Evolutionary conservation across 306 rosid genomes (phyloP), one percentile per base, ranked within the genome.

Genomic region (Trifolium fragiferum): DNA sequence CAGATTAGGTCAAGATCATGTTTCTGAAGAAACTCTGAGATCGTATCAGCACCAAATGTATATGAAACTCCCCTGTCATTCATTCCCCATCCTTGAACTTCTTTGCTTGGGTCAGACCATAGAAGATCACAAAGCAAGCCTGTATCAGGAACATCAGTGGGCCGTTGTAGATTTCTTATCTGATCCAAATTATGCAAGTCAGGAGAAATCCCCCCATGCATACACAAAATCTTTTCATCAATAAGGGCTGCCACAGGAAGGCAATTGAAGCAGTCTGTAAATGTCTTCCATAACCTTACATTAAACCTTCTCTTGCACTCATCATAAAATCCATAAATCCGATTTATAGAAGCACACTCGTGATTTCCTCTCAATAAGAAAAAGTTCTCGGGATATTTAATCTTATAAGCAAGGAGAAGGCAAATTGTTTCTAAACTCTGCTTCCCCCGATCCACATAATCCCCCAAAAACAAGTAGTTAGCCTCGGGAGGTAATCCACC

Each of bases 191-290:
- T 79, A 58, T 78, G 74, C 62, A 93, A 86, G 65, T 89, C 97
- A 8, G 98, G 98, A 67, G 98, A 93, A 76, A 93, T 88, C 30
- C 98, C 98, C 13, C 98, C 98, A 68, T 93, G 97, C 98, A 93
- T 91, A 80, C 98, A 91, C 74, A 93, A 84, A 58, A 93, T 91
- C 83, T 91, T 93, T 79, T 93, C 97, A 76, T 93, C 98, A n/a
- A 93, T 84, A 38, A 93, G 88, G 64, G 98, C 98, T 21, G 97
- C 97, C 55, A 93, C 97, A 1, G 97, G 97, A 19, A 93, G 79
- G 85, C 98, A 93, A 77, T 93, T 93, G 80, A 93, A 93, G 77
- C 97, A 88, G 4, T 93, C 96, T 0, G 98, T 89, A 78, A 93
- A 93, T 27, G 84, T 68, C 85, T 93, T 93, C 98, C 98, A 93